These are phyloP conservation scores for Aspergillus cavernicola DNA, from an alignment of 495 filamentous ascomycete genomes.

Conservation along the genomic window DNA sequence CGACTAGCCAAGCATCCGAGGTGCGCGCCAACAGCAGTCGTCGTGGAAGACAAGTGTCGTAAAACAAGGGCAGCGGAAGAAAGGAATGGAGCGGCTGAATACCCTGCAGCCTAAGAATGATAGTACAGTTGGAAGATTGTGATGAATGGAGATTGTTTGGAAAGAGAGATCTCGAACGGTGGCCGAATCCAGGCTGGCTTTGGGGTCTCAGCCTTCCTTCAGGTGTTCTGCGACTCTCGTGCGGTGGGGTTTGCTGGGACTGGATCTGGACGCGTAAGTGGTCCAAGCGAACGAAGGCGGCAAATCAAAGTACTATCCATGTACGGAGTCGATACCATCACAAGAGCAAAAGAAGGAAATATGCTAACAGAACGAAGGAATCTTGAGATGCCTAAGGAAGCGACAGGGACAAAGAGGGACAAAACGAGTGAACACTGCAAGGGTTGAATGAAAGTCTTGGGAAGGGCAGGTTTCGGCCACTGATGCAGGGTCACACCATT, in stretches of 20 bases:
- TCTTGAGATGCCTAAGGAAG: background rate
- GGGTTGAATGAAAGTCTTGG: background rate
- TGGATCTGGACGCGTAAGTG: slow-evolving; percentile 26
- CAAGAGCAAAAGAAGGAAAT: background rate
- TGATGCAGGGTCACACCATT: slow-evolving; percentile 6
- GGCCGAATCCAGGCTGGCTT: slow-evolving; percentile 7
- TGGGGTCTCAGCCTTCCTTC: too few relatives aligned
- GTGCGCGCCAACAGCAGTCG: slow-evolving; percentile 1
- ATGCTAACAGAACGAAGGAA: too few relatives aligned
- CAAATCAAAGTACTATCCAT: background rate
- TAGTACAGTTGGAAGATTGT: slow-evolving; percentile 3
- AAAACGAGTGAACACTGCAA: slow-evolving; percentile 7
- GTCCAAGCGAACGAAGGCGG: slow-evolving; percentile 16
- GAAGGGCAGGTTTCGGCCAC: slow-evolving; percentile 3
- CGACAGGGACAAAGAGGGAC: slow-evolving; percentile 1
- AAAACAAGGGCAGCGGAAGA: slow-evolving; percentile 11
- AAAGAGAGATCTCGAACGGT: background rate
- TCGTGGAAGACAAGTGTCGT: slow-evolving; percentile 5
- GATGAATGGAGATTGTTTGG: slow-evolving; percentile 1
- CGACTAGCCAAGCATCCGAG: slow-evolving; percentile 20
- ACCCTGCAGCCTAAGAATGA: slow-evolving; percentile 13
- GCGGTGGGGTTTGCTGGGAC: slow-evolving; percentile 26
- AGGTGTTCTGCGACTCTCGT: slow-evolving; percentile 21
- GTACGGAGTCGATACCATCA: too few relatives aligned
- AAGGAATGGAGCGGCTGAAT: slow-evolving; percentile 17